Conservation (phyloP, 768 basidiomycete genomes). For the Tylopilus plumbeoviolaceoides region DNA sequence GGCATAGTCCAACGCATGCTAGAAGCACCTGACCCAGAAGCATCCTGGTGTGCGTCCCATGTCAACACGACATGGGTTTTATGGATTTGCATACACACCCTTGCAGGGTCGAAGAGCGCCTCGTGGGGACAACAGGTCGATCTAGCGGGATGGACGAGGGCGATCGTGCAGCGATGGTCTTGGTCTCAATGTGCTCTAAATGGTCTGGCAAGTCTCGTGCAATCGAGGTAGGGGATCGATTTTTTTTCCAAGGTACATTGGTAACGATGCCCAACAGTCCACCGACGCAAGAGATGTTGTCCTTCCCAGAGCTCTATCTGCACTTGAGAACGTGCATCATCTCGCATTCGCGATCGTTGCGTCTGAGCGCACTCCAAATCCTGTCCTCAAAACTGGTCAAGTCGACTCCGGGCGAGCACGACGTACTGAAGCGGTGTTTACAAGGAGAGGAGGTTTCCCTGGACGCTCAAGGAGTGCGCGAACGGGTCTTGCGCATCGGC, state of each 20-base stretch:
- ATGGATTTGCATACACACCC: conserved; percentile 53
- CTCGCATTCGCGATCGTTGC: conserved; percentile 67
- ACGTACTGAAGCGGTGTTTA: conserved; percentile 61
- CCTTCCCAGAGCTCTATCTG: conserved; percentile 50
- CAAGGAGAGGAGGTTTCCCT: conserved; percentile 79
- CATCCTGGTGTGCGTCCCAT: conserved; percentile 30
- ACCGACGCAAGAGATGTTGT: conserved; percentile 21
- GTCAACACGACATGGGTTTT: conserved; percentile 52
- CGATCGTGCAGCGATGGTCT: conserved; percentile 48
- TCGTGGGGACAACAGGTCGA: conserved; percentile 51
- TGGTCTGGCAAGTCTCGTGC: conserved; percentile 47
- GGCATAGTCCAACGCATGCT: conserved; percentile 44
- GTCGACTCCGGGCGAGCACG: conserved; percentile 39
- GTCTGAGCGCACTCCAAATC: conserved; percentile 62
- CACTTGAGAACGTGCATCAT: conserved; percentile 52
- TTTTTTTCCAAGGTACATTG: neutral
- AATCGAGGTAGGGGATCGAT: conserved; percentile 39
- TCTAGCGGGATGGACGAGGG: conserved; percentile 44
- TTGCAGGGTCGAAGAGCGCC: conserved; percentile 35
- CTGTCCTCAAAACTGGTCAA: conserved; percentile 51
- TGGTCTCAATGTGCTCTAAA: conserved; percentile 54
- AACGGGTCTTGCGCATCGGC: conserved; percentile 75
- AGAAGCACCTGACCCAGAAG: conserved; percentile 23
- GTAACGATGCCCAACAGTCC: conserved; percentile 11
- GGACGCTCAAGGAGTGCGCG: conserved; percentile 77